Base-by-base conservation (phyloP, 78 protist genomes). In the Anaeramoeba flamelloides region DNA sequence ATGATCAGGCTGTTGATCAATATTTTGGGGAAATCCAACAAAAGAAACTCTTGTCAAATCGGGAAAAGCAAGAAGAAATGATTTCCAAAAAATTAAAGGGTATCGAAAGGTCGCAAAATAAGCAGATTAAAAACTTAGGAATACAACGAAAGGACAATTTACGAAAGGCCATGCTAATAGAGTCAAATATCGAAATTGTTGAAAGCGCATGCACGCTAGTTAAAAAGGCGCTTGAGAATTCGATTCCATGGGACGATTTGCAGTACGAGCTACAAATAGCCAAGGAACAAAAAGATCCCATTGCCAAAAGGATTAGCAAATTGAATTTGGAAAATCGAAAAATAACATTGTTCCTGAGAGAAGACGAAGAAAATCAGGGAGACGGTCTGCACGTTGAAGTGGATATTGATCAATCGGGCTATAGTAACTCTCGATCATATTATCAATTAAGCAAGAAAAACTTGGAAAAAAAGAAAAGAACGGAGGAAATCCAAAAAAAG, bases 1-100 rank as follows among this genome's bases (percentile, higher is more conserved):
- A 93, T 80, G 88, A 86, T 39, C 76, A 41, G 33, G 92, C 96
- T 3, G 89, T 91, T 2, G 98, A 95, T 79, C 90, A 88, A 38
- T 92, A 75, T 89, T 95, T 89, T 82, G 77, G 93, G 8, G 40
- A 84, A 40, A 76, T 85, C 2, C 95, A 94, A 41, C 38, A 77
- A 17, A 88, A 88, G 80, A 74, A 76, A 36, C 30, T 89, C 0
- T 90, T 91, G 85, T 40, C 88, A 88, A 75, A 65, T 86, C 0
- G 81, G 65, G 26, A 74, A 77, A 84, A 79, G 34, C 86, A 88
- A 80, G 89, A 91, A 40, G 82, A 40, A 31, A 75, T 79, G 0
- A 88, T 81, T 26, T 3, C 83, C 79, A 81, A 75, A 77, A 90
- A 89, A 79, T n/a, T 92, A 77, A 94, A 88, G 38, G 77, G 85